Evolutionary conservation across 2,329 filamentous ascomycete genomes (phyloP).

Genomic region (Aspergillus ustus): DNA sequence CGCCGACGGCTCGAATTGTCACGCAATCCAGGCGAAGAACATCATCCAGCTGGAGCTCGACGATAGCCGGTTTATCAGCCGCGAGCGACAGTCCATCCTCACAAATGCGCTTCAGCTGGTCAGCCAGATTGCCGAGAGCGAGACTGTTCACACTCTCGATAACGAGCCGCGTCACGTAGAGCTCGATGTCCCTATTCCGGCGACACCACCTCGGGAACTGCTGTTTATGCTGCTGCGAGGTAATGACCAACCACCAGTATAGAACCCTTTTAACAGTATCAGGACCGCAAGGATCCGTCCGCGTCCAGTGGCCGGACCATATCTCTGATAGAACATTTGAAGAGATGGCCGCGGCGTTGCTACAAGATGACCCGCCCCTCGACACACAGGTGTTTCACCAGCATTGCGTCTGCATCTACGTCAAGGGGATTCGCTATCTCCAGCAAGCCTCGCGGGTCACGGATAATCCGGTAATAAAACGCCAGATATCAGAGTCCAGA

Average conservation of each 20-base stretch:
- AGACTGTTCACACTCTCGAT: not conserved
- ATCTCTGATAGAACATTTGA: slow-evolving; percentile 28
- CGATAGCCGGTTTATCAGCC: slow-evolving; percentile 22
- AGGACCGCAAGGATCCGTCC: slow-evolving; percentile 1
- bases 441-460: slow-evolving; percentile 23
- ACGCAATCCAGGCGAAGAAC: slow-evolving; percentile 29
- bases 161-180: not conserved
- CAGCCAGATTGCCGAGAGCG: slow-evolving; percentile 22
- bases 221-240: slow-evolving; percentile 31
- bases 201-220: slow-evolving; percentile 27
- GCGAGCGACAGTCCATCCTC: slow-evolving; percentile 26
- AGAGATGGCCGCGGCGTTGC: slow-evolving; percentile 26
- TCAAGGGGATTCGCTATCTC: slow-evolving; percentile 27
- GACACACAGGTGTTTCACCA: slow-evolving; percentile 27
- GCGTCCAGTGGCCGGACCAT: slow-evolving; percentile 33
- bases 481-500: slow-evolving; percentile 26
- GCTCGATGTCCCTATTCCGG: slow-evolving; percentile 9
- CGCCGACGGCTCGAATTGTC: slow-evolving; percentile 27
- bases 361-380: slow-evolving; percentile 12
- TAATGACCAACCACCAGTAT: not conserved
- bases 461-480: slow-evolving; percentile 20
- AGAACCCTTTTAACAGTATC: not conserved
- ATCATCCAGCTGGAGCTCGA: slow-evolving; percentile 32
- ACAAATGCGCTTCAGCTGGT: slow-evolving; percentile 29
- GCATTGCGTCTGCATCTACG: slow-evolving; percentile 31